Conservation (phyloP, 805 yeast genomes). For the Wickerhamomyces rabaulensis region DNA sequence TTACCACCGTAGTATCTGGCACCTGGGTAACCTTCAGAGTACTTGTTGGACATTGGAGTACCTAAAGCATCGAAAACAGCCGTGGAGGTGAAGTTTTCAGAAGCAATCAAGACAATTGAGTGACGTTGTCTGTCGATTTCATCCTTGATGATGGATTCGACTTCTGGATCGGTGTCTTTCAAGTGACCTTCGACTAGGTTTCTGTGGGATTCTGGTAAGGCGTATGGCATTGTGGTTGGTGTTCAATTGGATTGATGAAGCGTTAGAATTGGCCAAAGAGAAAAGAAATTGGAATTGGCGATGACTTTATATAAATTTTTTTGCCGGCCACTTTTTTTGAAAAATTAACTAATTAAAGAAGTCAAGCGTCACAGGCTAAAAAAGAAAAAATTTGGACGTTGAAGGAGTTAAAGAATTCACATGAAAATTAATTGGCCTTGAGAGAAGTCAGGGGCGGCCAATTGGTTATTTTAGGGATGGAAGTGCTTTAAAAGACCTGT, state of each 20-base stretch:
- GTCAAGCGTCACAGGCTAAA: not conserved
- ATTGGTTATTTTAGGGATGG: not conserved
- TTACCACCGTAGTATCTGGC: slow-evolving; percentile 98
- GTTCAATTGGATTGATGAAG: not conserved
- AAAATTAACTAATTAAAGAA: not conserved
- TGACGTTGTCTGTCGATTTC: slow-evolving; percentile 86
- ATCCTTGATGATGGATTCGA: slow-evolving; percentile 65
- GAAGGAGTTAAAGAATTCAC: not conserved
- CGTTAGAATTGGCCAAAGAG: too few species aligned
- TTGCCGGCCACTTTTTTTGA: not conserved
- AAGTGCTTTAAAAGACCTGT: not conserved
- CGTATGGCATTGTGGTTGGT: slow-evolving; percentile 43
- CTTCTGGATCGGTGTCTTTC: slow-evolving; percentile 76
- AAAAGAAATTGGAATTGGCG: not conserved
- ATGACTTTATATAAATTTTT: not conserved
- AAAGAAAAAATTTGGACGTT: not conserved
- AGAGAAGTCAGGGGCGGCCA: not conserved
- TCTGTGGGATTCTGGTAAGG: slow-evolving; percentile 62
- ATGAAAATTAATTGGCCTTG: not conserved
- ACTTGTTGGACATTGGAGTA: slow-evolving; percentile 95
- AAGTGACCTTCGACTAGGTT: slow-evolving; percentile 55
- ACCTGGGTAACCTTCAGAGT: slow-evolving; percentile 98
- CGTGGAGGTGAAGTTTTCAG: slow-evolving; percentile 93
- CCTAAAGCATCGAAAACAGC: slow-evolving; percentile 94
- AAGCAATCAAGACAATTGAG: slow-evolving; percentile 88